Evolutionary conservation across 192 early-diverging fungal genomes (phyloP), one percentile per base, ranked within the genome.

Genomic region (Umbelopsis vinacea): DNA sequence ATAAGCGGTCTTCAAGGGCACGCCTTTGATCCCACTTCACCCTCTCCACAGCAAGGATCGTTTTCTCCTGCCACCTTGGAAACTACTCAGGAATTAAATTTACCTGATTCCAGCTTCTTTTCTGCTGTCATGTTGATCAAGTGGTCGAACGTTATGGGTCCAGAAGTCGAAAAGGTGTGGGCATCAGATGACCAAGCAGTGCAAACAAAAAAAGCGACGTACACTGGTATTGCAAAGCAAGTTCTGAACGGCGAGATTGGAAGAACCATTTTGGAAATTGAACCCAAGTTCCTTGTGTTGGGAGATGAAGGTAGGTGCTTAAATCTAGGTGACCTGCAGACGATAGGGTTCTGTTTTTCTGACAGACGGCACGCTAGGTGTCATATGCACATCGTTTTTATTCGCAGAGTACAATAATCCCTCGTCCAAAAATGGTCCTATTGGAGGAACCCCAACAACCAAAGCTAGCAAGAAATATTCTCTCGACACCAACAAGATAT

Each of bases 71-170:
- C 40, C 29, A 19, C 57, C 43, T 53, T 55, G 50, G n/a, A 53
- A 40, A 33, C 15, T 6, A 14, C 67, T 35, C n/a, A n/a, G 35
- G 46, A 52, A 8, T 26, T 40, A 4, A 17, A 73, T 46, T 50
- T 86, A 38, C 83, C 83, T 46, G 82, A 84, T 4, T 79, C 78
- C 26, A 79, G 81, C n/a, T 86, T 86, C 53, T 86, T 86, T 73
- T 76, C 81, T 11, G 83, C 83, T 2, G 81, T 84, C 45, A 77
- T 86, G 76, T 76, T 83, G 9, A 71, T 86, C 24, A 81, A 83
- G 38, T 86, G 85, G 85, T 86, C 85, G 11, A 86, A 86, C 67
- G 74, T 86, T 53, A 77, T 86, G 4, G 85, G 85, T 2, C 85
- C 85, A 11, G 79, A 83, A 50, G 81, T 84, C 52, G 81, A 84